Evolutionary conservation across 441 rosid genomes (phyloP).

Genomic region (Brassica balearica): DNA sequence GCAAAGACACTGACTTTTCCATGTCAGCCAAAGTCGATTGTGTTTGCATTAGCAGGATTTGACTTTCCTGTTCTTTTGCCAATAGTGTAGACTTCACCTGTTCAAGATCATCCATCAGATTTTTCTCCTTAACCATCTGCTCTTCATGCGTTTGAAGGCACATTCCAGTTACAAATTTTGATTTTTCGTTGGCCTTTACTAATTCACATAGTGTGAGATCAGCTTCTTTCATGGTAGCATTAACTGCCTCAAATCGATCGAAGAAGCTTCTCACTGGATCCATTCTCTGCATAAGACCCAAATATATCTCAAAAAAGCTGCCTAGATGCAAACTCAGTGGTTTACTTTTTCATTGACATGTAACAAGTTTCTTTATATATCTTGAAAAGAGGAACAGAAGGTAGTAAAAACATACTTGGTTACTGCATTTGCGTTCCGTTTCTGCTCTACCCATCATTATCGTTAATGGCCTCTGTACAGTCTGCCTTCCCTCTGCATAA

Average conservation of each 20-base stretch:
- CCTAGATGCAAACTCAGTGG: constrained; percentile 38
- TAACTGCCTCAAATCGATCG: constrained; percentile 70
- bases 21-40: constrained; percentile 53
- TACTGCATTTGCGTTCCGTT: constrained; percentile 40
- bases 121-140: constrained; percentile 59
- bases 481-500: constrained; percentile 55
- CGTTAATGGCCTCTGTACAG: constrained; percentile 44
- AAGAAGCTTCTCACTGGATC: constrained; percentile 59
- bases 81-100: constrained; percentile 59
- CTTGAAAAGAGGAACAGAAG: constrained; percentile 21
- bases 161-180: constrained; percentile 55
- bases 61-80: constrained; percentile 63
- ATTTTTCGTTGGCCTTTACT: constrained; percentile 69
- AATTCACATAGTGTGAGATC: constrained; percentile 70
- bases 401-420: constrained; percentile 49
- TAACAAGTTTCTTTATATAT: constrained; percentile 11
- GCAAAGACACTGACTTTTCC: constrained; percentile 57
- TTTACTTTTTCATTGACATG: constrained; percentile 33
- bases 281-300: constrained; percentile 47
- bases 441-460: constrained; percentile 45
- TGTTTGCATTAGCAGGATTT: constrained; percentile 54
- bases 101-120: constrained; percentile 63
- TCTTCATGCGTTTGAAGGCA: constrained; percentile 71
- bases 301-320: constrained; percentile 51
- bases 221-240: constrained; percentile 81